Evolutionary conservation across 345 rosid genomes (phyloP), one percentile per base, ranked within the genome.

Genomic region (Aethionema arabicum): DNA sequence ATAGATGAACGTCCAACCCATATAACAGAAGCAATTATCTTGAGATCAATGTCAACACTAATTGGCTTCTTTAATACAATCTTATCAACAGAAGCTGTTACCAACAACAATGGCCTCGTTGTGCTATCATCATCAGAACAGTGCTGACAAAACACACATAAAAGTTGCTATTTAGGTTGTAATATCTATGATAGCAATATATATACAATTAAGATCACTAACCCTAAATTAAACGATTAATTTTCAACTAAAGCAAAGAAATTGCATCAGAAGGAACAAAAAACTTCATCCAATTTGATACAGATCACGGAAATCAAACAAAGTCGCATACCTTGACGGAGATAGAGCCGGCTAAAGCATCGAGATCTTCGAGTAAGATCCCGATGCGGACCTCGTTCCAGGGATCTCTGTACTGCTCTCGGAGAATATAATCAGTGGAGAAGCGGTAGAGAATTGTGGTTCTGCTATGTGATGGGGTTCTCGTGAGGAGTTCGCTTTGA

Each of bases 351-450:
- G 95, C 95, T 47, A 86, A 80, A 72, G 95, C 95, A 78, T 90
- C 97, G 66, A 86, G 95, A 63, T 90, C 97, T 72, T 90, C 95
- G 9, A 86, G 90, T 85, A 90, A 70, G 45, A 83, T 90, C 52
- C 95, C 95, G 43, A 90, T 79, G 31, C 97, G 72, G 64, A 90
- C 90, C 77, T 90, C 97, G 74, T 86, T 86, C 91, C 97, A 86
- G 12, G 95, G 91, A 79, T 90, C 95, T 52, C 91, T 72, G 54
- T 90, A 90, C 74, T 86, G 95, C 75, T 90, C 95, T 13, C 97
- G 72, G 46, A 86, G 70, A 4, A 80, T 80, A 65, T 70, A 78
- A 67, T 90, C 95, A 61, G 77, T 57, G 10, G 95, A 90, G 72
- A 90, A 85, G 44, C 66, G 74, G 74, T 87, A 90, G 31, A 74